These are phyloP conservation scores for Rhizoclosmatium sp. DNA, from an alignment of 192 early-diverging fungal genomes.

Conservation along the genomic window DNA sequence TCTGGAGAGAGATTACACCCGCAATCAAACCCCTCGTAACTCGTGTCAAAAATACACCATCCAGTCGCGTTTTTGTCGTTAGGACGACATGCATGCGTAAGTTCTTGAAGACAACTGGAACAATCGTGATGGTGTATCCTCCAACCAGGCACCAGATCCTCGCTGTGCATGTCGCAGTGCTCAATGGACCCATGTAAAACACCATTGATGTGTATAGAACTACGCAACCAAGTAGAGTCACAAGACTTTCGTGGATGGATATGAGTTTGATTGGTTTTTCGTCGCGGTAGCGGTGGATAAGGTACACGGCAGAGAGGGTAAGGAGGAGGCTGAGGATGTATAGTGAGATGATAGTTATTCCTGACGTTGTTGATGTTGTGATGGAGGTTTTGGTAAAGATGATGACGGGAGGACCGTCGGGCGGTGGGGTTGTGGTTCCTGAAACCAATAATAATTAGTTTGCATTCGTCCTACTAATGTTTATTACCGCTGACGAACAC, in stretches of 20 bases:
- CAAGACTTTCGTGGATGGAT: background rate
- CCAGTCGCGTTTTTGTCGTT: background rate
- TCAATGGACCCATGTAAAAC: background rate
- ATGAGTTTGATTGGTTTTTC: background rate
- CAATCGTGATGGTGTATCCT: conserved; percentile 1
- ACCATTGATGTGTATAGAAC: background rate
- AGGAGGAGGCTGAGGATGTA: too few species aligned
- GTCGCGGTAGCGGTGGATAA: too few species aligned
- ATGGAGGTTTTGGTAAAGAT: too few species aligned
- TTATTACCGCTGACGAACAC: too few species aligned
- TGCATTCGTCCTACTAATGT: background rate
- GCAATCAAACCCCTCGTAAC: background rate
- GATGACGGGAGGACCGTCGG: too few species aligned
- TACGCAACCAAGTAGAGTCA: background rate
- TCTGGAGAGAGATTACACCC: too few species aligned
- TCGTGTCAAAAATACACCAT: background rate
- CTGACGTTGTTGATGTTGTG: too few species aligned
- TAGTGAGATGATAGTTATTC: too few species aligned
- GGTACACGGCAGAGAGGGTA: too few species aligned
- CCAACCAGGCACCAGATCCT: background rate
- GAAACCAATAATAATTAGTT: background rate
- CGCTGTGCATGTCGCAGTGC: background rate
- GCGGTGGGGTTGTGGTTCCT: too few species aligned
- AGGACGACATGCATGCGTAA: background rate
- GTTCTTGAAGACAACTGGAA: background rate